A percentile compares a stretch with the other conserved stretches of the same genome.
These are phyloP conservation scores for Naganishia sp. DNA, from an alignment of 1,284 basidiomycete species.

Conservation along the genomic window DNA sequence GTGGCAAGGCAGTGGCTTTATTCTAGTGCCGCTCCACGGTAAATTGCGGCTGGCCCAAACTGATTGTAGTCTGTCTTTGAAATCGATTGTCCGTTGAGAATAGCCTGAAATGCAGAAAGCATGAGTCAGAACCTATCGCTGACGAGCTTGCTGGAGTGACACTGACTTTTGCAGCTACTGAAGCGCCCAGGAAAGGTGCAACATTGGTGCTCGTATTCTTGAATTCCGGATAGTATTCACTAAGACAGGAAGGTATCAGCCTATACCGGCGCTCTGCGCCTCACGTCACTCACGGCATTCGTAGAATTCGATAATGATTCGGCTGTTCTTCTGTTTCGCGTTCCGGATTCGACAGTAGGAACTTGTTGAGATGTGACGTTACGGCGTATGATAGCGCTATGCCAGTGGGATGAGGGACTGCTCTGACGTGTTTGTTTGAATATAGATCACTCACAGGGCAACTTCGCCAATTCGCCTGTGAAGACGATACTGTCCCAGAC, in stretches of 20 bases:
- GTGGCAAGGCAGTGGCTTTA: conserved; percentile 11
- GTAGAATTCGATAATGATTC: conserved; percentile 64
- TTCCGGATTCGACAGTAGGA: conserved; percentile 65
- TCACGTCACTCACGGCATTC: conserved; percentile 61
- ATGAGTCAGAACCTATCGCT: neutral
- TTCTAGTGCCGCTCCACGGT: conserved; percentile 41
- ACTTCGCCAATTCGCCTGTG: conserved; percentile 73
- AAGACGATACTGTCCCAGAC: conserved; percentile 81
- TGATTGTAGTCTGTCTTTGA: conserved; percentile 54
- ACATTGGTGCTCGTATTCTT: conserved; percentile 78
- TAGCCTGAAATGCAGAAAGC: neutral
- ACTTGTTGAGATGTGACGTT: conserved; percentile 71
- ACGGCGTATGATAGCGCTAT: conserved; percentile 61
- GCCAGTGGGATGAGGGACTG: neutral
- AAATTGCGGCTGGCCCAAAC: conserved; percentile 49
- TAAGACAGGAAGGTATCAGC: conserved; percentile 10
- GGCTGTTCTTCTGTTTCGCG: conserved; percentile 61
- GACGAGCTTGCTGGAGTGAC: neutral
- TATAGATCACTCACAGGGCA: conserved; percentile 66
- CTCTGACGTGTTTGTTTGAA: neutral
- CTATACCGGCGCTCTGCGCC: neutral
- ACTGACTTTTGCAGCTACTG: conserved; percentile 78
- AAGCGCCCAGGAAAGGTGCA: conserved; percentile 82
- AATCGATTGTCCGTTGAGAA: conserved; percentile 45
- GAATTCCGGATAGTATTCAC: conserved; percentile 87